Evolutionary conservation across 1,284 basidiomycete species (phyloP).

Genomic region (Coniferiporia sulphurascens): DNA sequence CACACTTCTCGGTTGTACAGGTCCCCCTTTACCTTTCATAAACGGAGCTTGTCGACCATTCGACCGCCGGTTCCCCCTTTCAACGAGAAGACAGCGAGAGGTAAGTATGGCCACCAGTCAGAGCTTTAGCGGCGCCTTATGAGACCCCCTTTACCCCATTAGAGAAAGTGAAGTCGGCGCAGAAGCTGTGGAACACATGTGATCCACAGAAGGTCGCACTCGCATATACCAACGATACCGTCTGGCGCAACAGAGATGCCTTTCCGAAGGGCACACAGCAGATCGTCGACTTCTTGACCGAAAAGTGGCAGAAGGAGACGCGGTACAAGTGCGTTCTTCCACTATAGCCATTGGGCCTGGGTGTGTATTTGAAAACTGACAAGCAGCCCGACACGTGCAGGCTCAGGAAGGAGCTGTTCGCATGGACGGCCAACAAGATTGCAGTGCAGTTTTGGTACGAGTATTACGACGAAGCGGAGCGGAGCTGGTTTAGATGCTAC

Average conservation of each 20-base stretch:
- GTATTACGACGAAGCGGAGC: conserved; percentile 39
- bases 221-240: conserved; percentile 51
- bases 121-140: background rate
- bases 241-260: conserved; percentile 56
- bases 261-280: conserved; percentile 46
- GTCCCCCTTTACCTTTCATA: too few species aligned
- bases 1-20: too few species aligned
- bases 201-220: conserved; percentile 28
- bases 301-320: conserved; percentile 53
- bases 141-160: background rate
- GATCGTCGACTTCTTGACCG: conserved; percentile 45
- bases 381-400: conserved; percentile 21
- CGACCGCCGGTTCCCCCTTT: conserved; percentile 18
- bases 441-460: conserved; percentile 65
- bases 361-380: too few species aligned
- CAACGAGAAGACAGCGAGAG: conserved; percentile 15
- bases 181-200: conserved; percentile 19
- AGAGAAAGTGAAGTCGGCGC: conserved; percentile 19
- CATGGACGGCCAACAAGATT: conserved; percentile 53
- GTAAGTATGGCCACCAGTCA: conserved; percentile 2
- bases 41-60: background rate
- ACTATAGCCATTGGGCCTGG: too few species aligned
- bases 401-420: conserved; percentile 54
- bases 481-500: conserved; percentile 52
- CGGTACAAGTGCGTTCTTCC: conserved; percentile 25